These are phyloP conservation scores for Trichophyton equinum DNA, from an alignment of 2,329 filamentous ascomycete genomes.

Conservation along the genomic window DNA sequence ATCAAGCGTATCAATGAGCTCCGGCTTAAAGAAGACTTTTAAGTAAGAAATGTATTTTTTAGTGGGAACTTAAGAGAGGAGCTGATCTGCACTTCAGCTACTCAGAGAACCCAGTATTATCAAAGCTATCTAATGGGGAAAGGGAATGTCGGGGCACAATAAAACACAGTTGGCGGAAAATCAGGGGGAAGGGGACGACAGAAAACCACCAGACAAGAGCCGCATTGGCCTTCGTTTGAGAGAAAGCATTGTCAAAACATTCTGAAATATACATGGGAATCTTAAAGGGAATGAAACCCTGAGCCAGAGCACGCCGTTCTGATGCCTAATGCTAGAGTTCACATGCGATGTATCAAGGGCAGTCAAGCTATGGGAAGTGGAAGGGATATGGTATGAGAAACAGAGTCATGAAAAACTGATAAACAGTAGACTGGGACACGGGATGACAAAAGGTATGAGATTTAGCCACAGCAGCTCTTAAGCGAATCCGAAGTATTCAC, in stretches of 20 bases:
- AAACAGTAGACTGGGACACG: not conserved
- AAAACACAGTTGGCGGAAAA: not conserved
- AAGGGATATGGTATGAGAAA: not conserved
- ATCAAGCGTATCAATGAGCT: not conserved
- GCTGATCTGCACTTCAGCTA: conserved; percentile 34
- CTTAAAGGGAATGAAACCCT: not conserved
- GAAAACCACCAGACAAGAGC: not conserved
- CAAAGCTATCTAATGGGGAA: not conserved
- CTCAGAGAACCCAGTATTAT: not conserved
- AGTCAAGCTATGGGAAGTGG: not conserved
- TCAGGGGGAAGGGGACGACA: not conserved
- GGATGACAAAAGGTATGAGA: not conserved
- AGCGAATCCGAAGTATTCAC: conserved; percentile 95
- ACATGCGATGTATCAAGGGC: conserved; percentile 1
- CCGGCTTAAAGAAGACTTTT: not conserved
- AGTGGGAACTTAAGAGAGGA: conserved; percentile 6
- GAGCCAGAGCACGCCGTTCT: not conserved
- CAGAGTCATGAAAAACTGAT: not conserved
- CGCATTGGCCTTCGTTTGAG: not conserved
- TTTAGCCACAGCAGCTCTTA: conserved; percentile 37
- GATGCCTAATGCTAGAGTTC: conserved; percentile 3
- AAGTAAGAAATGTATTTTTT: not conserved
- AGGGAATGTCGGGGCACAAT: not conserved
- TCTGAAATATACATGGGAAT: conserved; percentile 3
- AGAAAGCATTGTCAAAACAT: conserved; percentile 5